Base-by-base conservation (phyloP, 2,329 filamentous ascomycete genomes). In the Calonectria montana region DNA sequence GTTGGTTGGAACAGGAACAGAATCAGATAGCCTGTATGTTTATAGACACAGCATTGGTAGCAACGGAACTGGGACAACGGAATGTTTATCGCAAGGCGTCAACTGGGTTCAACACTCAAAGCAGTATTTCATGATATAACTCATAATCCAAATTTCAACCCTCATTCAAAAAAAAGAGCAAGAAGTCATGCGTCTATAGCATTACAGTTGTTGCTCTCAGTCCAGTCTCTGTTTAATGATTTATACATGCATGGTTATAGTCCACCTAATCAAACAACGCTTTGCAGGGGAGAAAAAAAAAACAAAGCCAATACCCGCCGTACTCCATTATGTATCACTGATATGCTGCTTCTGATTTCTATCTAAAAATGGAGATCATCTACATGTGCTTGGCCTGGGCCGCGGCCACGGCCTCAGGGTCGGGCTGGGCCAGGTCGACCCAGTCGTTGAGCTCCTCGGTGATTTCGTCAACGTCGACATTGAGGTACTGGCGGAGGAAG, bases 401-500 rank as follows among this genome's bases (percentile, higher is more conserved):
- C 3, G 71, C 72, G n/a, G 76, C 71, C 18, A 78, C 59, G 21
- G 65, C 72, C 39, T 73, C 66, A 10, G 72, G 35, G 48, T 68
- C 55, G 12, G 70, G 61, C 73, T 76, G 77, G 39, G 66, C 67
- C 72, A 77, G 79, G 84, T 91, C 66, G 73, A 77, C 79, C 84
- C 91, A 91, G 74, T 91, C 84, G 76, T 87, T 89, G 53, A 99
- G 85, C 82, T 97, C 92, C 79, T 91, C 86, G 1, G 96, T 98
- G 67, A 98, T 91, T 37, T 87, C 87, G 1, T 94, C 90, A 2
- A 98, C 90, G 80, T 98, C 92, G 1, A 98, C 90, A 61, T 90
- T 90, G 0, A 99, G 89, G 80, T 97, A 99, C 10, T 91, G 86
- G 9, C 91, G 87, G 70, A 99, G 84, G 82, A 98, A 99, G 53